phyloP scores from a whole-genome alignment of 129 eudicot species.

The Flaveria ramosissima region DNA sequence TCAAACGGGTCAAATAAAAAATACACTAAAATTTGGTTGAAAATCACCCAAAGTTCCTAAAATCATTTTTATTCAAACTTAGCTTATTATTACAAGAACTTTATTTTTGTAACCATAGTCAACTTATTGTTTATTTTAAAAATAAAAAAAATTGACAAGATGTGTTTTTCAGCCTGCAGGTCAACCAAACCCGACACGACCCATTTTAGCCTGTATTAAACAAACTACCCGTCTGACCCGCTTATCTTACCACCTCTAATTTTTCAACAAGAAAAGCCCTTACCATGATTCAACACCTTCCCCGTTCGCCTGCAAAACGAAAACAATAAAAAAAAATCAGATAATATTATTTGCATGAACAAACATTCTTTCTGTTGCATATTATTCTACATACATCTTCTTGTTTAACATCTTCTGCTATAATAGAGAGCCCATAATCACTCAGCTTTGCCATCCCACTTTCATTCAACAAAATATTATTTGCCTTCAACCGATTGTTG shows the following conservation, averaged over 20 bases:
- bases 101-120: not conserved
- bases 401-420: conserved; percentile 51
- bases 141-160: not conserved
- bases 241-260: not conserved
- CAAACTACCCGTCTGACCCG: not conserved
- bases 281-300: conserved; percentile 55
- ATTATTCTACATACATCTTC: conserved; percentile 39
- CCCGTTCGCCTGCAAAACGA: conserved; percentile 41
- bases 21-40: not conserved
- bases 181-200: not conserved
- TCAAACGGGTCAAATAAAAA: not conserved
- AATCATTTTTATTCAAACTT: not conserved
- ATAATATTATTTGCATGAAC: not conserved
- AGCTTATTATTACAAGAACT: not conserved
- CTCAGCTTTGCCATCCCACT: conserved; percentile 63
- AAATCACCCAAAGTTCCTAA: not conserved
- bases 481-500: conserved; percentile 54
- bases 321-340: conserved; percentile 17
- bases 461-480: conserved; percentile 55
- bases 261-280: conserved; percentile 13
- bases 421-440: conserved; percentile 63
- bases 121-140: not conserved
- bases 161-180: not conserved
- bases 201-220: not conserved
- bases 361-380: not conserved